Evolutionary conservation across 305 asterid species (phyloP), one percentile per base, ranked within the genome.

Genomic region (Rubia tinctorum): DNA sequence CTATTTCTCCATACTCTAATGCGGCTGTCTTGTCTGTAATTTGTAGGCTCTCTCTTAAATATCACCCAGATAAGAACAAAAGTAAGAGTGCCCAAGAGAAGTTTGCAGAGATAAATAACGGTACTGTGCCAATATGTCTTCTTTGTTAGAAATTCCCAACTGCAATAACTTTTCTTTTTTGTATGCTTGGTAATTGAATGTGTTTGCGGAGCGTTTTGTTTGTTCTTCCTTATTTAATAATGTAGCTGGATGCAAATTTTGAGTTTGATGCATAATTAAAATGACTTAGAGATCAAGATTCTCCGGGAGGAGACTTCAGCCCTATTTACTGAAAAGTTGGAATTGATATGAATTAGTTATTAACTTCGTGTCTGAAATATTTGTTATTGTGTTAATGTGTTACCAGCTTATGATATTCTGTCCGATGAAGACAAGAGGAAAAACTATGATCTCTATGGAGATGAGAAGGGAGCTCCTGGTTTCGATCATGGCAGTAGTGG

Each of bases 1-100:
- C 15, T 75, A 13, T 56, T 64, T 43, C 66, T 47, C 66, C 55
- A 11, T 13, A 12, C 40, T 64, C 49, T 64, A 37, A 74, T 61
- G 58, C 25, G 53, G 58, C 25, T 64, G 37, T 64, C 43, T 66
- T 25, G 43, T 34, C 9, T 61, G 17, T 60, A 51, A 30, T 17
- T 77, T 74, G 66, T 84, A 95, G 98, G 88, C 82, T 92, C 62
- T 95, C 99, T 23, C 96, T 95, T 70, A 82, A 90, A 81, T 95
- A 95, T 83, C 99, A 95, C 83, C 99, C 99, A 3, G 99, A 95
- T 81, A 95, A 95, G 81, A 95, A 95, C 88, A 95, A 92, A 84
- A 81, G 78, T 65, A 90, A 95, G 85, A 96, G 96, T 58, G 98
- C 99, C 60, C 96, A 92, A 64, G 95, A 84, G 81, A 95, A 92